Percentiles rank a stretch among this genome's conserved stretches.
These are phyloP conservation scores for Teratosphaeria pseudoeucalypti DNA, from an alignment of 2,329 filamentous ascomycete species.

Conservation along the genomic window DNA sequence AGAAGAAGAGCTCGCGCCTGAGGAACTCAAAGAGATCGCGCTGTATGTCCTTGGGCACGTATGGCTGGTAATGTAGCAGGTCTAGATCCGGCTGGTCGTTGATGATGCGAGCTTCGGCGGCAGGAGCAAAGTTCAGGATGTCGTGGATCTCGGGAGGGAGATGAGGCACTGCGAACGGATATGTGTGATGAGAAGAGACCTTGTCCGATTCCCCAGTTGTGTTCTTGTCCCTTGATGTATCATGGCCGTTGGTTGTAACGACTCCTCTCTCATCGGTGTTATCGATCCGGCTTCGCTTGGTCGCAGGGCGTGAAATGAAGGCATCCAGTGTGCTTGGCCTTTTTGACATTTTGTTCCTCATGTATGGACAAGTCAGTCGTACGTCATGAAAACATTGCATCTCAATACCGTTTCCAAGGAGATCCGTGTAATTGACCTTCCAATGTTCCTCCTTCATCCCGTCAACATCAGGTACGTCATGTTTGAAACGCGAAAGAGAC, in stretches of 20 bases:
- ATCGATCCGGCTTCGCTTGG: conserved; percentile 23
- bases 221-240: neutral
- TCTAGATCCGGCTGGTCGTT: conserved; percentile 61
- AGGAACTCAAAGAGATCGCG: conserved; percentile 60
- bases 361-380: neutral
- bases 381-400: neutral
- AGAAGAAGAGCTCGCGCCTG: conserved; percentile 60
- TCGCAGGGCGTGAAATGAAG: conserved; percentile 51
- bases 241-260: neutral
- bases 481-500: neutral
- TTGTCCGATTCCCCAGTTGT: neutral
- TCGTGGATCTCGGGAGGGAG: conserved; percentile 36
- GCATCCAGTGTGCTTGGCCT: conserved; percentile 56
- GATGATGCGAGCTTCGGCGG: conserved; percentile 45
- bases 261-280: neutral
- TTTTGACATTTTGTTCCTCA: conserved; percentile 15
- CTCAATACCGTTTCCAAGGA: neutral
- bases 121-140: conserved; percentile 31
- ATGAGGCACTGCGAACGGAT: conserved; percentile 43
- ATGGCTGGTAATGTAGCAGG: conserved; percentile 66
- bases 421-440: too few species aligned
- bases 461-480: neutral
- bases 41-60: conserved; percentile 48
- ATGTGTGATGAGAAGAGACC: conserved; percentile 38
- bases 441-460: neutral